These are phyloP conservation scores for Codiaeum variegatum DNA, from an alignment of 441 rosid species.

Conservation along the genomic window DNA sequence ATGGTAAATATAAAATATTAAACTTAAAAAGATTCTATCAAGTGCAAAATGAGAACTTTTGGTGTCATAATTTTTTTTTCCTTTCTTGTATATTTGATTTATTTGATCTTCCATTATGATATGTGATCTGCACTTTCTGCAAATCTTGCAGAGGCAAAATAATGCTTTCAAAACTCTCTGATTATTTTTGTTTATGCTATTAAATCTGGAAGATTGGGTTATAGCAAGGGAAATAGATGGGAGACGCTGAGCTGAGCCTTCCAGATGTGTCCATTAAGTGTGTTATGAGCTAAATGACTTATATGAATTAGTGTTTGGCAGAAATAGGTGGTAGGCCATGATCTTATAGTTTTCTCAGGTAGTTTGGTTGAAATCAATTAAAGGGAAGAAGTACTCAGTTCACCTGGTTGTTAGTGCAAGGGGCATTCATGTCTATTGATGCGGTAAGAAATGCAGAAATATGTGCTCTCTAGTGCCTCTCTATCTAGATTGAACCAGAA, in stretches of 20 bases:
- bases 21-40: background rate
- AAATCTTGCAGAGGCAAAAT: background rate
- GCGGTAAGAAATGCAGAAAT: background rate
- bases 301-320: background rate
- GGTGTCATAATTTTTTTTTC: background rate
- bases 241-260: background rate
- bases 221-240: background rate
- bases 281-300: background rate
- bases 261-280: background rate
- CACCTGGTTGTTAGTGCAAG: background rate
- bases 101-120: constrained; percentile 2
- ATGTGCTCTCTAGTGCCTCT: background rate
- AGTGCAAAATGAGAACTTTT: background rate
- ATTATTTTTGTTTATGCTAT: background rate
- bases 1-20: background rate
- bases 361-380: background rate
- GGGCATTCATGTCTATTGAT: background rate
- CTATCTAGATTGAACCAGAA: background rate
- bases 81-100: background rate
- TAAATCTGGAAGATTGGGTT: background rate
- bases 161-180: background rate
- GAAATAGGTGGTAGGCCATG: background rate
- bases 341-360: constrained; percentile 4
- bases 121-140: background rate
- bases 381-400: background rate